Conservation (phyloP, 2,329 filamentous ascomycete species). For the Apiospora hydei region DNA sequence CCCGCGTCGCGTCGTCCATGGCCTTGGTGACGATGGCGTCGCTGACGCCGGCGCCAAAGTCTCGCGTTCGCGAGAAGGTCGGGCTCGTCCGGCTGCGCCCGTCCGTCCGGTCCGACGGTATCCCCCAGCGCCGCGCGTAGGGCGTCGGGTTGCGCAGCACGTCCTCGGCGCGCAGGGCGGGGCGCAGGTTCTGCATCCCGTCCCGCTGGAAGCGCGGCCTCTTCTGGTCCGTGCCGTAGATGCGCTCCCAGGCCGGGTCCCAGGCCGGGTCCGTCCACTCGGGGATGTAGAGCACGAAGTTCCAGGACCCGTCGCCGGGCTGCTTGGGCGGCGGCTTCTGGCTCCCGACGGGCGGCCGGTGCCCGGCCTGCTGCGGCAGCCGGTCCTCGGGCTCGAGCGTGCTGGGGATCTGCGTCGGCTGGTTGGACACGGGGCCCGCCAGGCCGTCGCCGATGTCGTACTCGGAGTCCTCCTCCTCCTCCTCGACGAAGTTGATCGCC, state of each 20-base stretch:
- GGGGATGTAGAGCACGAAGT: constrained; percentile 35
- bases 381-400: background rate
- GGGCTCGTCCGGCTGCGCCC: constrained; percentile 41
- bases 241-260: constrained; percentile 9
- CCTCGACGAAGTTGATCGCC: background rate
- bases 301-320: constrained; percentile 28
- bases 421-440: background rate
- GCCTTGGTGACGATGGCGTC: constrained; percentile 29
- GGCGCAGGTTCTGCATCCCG: constrained; percentile 28
- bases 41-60: constrained; percentile 32
- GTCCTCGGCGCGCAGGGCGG: constrained; percentile 36
- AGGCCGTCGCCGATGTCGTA: background rate
- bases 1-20: constrained; percentile 22
- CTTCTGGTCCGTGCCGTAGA: constrained; percentile 18
- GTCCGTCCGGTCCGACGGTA: constrained; percentile 34
- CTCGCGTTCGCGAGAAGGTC: constrained; percentile 33
- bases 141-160: constrained; percentile 32
- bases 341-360: background rate
- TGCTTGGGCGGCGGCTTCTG: background rate
- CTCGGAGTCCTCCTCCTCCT: background rate
- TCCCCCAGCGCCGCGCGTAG: constrained; percentile 38
- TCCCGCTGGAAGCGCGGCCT: constrained; percentile 24
- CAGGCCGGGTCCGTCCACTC: constrained; percentile 37
- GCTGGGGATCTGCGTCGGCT: background rate
- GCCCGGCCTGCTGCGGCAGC: background rate